These are phyloP conservation scores for Sporothrix sp. DNA, from an alignment of 2,329 filamentous ascomycete genomes.

Conservation along the genomic window DNA sequence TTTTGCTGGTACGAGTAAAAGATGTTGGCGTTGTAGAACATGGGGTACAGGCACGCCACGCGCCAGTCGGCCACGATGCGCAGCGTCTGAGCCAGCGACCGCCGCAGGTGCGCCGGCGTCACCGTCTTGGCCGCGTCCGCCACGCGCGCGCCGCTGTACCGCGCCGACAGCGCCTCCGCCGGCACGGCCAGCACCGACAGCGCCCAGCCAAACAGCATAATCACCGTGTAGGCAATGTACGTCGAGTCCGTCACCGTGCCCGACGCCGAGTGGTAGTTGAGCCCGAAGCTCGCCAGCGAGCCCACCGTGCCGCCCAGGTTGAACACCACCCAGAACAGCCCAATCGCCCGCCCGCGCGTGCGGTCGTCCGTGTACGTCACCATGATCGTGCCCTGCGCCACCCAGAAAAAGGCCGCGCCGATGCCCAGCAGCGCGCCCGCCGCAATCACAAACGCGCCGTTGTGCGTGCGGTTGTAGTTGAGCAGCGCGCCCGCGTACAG, in stretches of 20 bases:
- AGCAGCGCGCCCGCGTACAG: conserved; percentile 64
- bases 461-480: conserved; percentile 56
- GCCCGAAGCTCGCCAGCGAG: conserved; percentile 59
- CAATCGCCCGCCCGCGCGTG: conserved; percentile 79
- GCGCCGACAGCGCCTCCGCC: conserved; percentile 18
- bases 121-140: not conserved
- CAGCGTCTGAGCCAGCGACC: conserved; percentile 27
- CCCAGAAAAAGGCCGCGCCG: conserved; percentile 72
- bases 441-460: conserved; percentile 63
- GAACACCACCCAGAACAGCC: conserved; percentile 91
- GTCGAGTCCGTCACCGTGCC: conserved; percentile 17
- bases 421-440: conserved; percentile 66
- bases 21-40: conserved; percentile 64
- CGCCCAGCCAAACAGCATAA: conserved; percentile 16
- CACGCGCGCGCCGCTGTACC: conserved; percentile 10
- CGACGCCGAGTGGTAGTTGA: conserved; percentile 36
- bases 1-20: conserved; percentile 50
- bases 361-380: conserved; percentile 78
- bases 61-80: conserved; percentile 34
- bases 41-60: conserved; percentile 55
- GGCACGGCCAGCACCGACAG: conserved; percentile 59
- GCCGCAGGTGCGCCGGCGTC: conserved; percentile 27
- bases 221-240: conserved; percentile 16
- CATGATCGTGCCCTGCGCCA: conserved; percentile 75
- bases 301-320: conserved; percentile 86